Percentiles rank a stretch among this genome's conserved stretches.
These are phyloP conservation scores for Erythrophleum fordii DNA, from an alignment of 306 rosid genomes.

Conservation along the genomic window DNA sequence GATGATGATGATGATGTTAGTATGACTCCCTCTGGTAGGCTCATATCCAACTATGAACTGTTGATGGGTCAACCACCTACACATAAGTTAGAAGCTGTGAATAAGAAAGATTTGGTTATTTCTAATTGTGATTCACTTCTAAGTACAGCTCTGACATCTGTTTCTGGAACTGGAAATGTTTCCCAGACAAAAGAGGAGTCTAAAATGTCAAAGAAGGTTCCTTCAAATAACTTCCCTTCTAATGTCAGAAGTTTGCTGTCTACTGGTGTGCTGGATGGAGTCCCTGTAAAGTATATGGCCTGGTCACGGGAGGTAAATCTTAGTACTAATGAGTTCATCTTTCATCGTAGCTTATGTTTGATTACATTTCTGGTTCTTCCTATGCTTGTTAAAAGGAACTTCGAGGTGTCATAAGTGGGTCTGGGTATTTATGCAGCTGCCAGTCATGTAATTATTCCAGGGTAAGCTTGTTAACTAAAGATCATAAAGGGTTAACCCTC, in stretches of 20 bases:
- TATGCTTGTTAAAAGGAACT: conserved; percentile 63
- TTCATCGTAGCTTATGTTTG: conserved; percentile 29
- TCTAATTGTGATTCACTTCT: conserved; percentile 37
- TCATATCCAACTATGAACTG: conserved; percentile 51
- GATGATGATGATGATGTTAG: conserved; percentile 25
- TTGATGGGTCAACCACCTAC: conserved; percentile 49
- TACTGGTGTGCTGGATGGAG: conserved; percentile 74
- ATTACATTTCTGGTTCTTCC: conserved; percentile 42
- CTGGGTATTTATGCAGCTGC: conserved; percentile 68
- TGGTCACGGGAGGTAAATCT: conserved; percentile 70
- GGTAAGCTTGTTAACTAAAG: conserved; percentile 36
- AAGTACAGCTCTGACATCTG: conserved; percentile 26
- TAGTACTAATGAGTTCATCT: conserved; percentile 34
- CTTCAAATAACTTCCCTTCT: conserved; percentile 64
- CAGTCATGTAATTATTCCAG: conserved; percentile 57
- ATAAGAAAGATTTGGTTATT: conserved; percentile 38
- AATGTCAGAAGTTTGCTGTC: conserved; percentile 70
- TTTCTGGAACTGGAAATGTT: conserved; percentile 39
- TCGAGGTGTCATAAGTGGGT: conserved; percentile 56
- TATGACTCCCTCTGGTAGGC: conserved; percentile 38
- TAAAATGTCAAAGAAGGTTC: conserved; percentile 50
- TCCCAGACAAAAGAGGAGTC: conserved; percentile 50
- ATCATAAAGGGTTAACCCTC: not conserved
- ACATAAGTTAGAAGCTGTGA: conserved; percentile 40
- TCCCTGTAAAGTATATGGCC: conserved; percentile 63